phyloP scores from a whole-genome alignment of 768 basidiomycete genomes.

The Xerocomellus amylosporus region DNA sequence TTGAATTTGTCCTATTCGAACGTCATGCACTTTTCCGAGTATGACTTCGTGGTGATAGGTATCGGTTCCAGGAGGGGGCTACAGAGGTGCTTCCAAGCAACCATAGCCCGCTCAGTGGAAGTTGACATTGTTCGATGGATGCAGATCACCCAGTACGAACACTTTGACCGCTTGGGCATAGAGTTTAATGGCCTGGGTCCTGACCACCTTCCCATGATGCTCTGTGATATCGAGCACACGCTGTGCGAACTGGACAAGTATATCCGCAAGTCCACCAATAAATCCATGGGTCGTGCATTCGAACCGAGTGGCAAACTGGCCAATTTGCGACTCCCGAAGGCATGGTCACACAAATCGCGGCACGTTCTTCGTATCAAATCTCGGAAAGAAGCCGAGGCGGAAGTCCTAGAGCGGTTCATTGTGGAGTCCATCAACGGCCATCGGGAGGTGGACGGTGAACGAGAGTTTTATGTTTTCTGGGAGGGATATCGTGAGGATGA shows the following conservation, averaged over 20 bases:
- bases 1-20: conserved; percentile 57
- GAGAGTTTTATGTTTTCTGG: conserved; percentile 54
- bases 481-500: conserved; percentile 48
- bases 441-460: conserved; percentile 34
- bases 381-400: conserved; percentile 30
- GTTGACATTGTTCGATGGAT: conserved; percentile 64
- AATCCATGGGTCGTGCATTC: conserved; percentile 38
- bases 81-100: conserved; percentile 59
- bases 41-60: conserved; percentile 70
- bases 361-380: conserved; percentile 40
- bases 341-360: conserved; percentile 54
- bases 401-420: conserved; percentile 41
- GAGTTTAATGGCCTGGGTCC: conserved; percentile 52
- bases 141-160: conserved; percentile 52
- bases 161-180: conserved; percentile 60
- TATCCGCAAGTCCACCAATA: conserved; percentile 41
- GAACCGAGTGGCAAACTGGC: conserved; percentile 26
- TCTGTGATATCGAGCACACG: conserved; percentile 75
- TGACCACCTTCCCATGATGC: conserved; percentile 47
- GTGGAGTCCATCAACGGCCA: conserved; percentile 40
- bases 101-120: conserved; percentile 43
- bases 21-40: conserved; percentile 57
- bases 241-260: conserved; percentile 83
- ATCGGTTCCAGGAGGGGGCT: conserved; percentile 66
- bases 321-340: conserved; percentile 43